These are phyloP conservation scores for Penicillium sp. DNA, from an alignment of 2,329 filamentous ascomycete genomes.

Conservation along the genomic window DNA sequence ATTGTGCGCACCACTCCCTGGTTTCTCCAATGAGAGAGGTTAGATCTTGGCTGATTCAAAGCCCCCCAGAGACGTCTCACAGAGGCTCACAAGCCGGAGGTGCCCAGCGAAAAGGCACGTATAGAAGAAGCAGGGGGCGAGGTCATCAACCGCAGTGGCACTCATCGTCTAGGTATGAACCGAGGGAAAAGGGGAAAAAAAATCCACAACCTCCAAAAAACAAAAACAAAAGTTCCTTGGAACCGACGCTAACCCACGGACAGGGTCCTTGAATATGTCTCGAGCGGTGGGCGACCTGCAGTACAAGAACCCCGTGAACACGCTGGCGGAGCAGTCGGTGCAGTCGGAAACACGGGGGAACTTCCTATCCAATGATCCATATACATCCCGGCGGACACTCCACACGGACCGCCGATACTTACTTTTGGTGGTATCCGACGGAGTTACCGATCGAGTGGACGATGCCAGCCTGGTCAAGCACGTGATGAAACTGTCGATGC, in stretches of 20 bases:
- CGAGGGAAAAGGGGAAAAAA: too few relatives aligned
- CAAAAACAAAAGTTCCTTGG: too few relatives aligned
- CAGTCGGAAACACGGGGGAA: slow-evolving; percentile 26
- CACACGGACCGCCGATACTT: slow-evolving; percentile 29
- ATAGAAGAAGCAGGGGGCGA: slow-evolving; percentile 36
- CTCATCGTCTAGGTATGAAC: slow-evolving; percentile 30
- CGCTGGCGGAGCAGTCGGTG: slow-evolving; percentile 11
- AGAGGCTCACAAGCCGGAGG: slow-evolving; percentile 34
- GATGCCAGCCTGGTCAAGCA: slow-evolving; percentile 32
- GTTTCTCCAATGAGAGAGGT: background rate
- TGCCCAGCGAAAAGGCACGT: slow-evolving; percentile 30
- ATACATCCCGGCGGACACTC: slow-evolving; percentile 27
- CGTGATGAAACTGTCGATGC: slow-evolving; percentile 32
- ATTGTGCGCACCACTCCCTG: slow-evolving; percentile 16
- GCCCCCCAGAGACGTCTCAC: slow-evolving; percentile 34
- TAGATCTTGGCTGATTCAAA: slow-evolving; percentile 1
- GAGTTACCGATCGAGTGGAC: slow-evolving; percentile 32
- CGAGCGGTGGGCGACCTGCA: slow-evolving; percentile 40
- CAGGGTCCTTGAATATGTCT: slow-evolving; percentile 39
- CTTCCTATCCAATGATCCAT: slow-evolving; percentile 36
- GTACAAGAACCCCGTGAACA: slow-evolving; percentile 40
- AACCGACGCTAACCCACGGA: background rate
- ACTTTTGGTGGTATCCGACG: slow-evolving; percentile 34
- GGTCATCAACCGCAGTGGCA: slow-evolving; percentile 28
- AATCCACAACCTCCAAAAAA: too few relatives aligned